phyloP scores from a whole-genome alignment of 2,329 filamentous ascomycete species.

The Ceratocystis albifundus region DNA sequence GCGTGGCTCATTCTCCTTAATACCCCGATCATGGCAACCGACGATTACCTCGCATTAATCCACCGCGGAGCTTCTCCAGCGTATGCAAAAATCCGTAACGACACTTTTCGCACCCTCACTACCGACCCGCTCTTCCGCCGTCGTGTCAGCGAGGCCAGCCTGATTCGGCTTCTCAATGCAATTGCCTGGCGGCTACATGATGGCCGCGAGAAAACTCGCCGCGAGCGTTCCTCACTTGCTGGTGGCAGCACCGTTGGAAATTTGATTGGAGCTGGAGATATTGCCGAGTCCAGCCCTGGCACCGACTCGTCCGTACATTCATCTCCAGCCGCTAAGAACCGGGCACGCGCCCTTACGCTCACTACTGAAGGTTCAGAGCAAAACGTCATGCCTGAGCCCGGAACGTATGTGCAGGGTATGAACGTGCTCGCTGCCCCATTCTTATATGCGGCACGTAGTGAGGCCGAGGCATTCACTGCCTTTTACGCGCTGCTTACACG shows the following conservation, averaged over 20 bases:
- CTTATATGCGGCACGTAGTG: slow-evolving; percentile 84
- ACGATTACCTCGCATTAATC: slow-evolving; percentile 79
- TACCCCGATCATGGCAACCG: slow-evolving; percentile 70
- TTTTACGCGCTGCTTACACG: slow-evolving; percentile 79
- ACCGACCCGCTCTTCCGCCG: slow-evolving; percentile 95
- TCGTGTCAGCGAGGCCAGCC: slow-evolving; percentile 84
- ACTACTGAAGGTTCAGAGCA: slow-evolving; percentile 54
- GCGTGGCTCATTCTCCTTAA: slow-evolving; percentile 92
- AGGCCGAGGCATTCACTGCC: slow-evolving; percentile 85
- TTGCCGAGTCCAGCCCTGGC: background rate
- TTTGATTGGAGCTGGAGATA: slow-evolving; percentile 29
- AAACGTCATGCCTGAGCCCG: slow-evolving; percentile 47
- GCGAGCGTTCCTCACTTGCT: slow-evolving; percentile 27
- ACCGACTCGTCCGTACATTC: slow-evolving; percentile 22
- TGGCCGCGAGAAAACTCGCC: slow-evolving; percentile 44
- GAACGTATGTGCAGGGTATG: slow-evolving; percentile 96
- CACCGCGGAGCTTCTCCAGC: slow-evolving; percentile 88
- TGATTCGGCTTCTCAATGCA: slow-evolving; percentile 89
- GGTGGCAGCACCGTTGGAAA: slow-evolving; percentile 23
- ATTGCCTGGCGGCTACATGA: slow-evolving; percentile 91
- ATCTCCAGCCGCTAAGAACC: slow-evolving; percentile 33
- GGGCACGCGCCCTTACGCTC: slow-evolving; percentile 46
- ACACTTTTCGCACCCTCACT: slow-evolving; percentile 91
- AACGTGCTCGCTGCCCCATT: slow-evolving; percentile 95
- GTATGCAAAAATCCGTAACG: slow-evolving; percentile 95